A percentile compares a stretch with the other conserved stretches of the same genome.
Evolutionary conservation across 2,329 filamentous ascomycete genomes (phyloP).

Genomic region (Chaetomium olivaceum): DNA sequence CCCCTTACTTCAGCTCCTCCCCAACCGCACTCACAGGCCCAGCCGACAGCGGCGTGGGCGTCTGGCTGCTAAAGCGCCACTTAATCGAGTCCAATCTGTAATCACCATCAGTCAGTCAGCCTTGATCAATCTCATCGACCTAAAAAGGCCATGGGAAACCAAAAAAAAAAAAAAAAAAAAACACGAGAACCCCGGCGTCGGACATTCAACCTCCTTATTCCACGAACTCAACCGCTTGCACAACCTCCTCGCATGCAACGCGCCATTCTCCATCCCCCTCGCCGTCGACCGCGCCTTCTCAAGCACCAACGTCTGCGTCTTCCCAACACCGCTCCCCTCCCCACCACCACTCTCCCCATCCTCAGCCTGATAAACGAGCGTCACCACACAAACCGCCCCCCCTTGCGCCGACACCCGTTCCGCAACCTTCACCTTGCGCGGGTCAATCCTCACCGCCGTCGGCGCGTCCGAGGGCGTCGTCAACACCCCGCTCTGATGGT

Average conservation of each 20-base stretch:
- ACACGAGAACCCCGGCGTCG: constrained; percentile 1
- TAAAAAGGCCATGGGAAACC: too few relatives aligned
- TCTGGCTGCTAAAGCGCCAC: constrained; percentile 7
- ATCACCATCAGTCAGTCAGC: not conserved
- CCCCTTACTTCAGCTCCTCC: not conserved
- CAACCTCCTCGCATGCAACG: constrained; percentile 31
- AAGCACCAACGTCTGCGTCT: constrained; percentile 29
- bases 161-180: not conserved
- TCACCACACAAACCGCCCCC: constrained; percentile 22
- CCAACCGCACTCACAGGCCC: not conserved
- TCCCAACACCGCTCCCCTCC: not conserved
- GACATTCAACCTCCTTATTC: constrained; percentile 25
- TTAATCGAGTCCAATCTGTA: constrained; percentile 6
- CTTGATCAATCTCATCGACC: not conserved
- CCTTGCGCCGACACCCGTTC: constrained; percentile 17
- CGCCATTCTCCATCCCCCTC: constrained; percentile 24
- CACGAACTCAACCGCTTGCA: constrained; percentile 28
- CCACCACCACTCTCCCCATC: not conserved
- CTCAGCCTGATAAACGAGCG: constrained; percentile 11
- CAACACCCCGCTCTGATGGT: constrained; percentile 20
- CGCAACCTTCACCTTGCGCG: constrained; percentile 18
- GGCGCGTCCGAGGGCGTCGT: constrained; percentile 12
- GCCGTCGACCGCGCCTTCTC: constrained; percentile 23
- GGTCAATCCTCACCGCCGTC: constrained; percentile 17
- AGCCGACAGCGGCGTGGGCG: not conserved